Evolutionary conservation across 2,329 filamentous ascomycete genomes (phyloP).

Genomic region (Penicillium sp.): DNA sequence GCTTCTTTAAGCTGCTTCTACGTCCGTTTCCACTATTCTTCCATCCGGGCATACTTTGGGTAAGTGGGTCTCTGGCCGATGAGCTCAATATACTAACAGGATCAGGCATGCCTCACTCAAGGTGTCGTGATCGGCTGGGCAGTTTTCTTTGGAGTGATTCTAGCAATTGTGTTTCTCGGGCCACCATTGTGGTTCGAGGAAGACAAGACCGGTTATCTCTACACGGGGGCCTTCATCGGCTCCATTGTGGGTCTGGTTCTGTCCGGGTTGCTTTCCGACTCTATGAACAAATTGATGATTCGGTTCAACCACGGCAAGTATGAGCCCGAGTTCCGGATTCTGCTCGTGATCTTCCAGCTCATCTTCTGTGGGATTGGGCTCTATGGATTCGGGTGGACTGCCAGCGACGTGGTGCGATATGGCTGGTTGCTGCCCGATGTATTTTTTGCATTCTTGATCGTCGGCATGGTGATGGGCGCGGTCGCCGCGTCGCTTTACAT

Average conservation of each 20-base stretch:
- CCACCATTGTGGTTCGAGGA: constrained; percentile 81
- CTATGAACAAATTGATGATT: constrained; percentile 69
- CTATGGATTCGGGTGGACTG: constrained; percentile 80
- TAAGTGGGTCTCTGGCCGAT: constrained; percentile 34
- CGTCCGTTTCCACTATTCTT: constrained; percentile 80
- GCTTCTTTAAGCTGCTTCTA: constrained; percentile 65
- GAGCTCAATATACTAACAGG: constrained; percentile 7
- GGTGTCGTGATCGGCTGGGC: constrained; percentile 94
- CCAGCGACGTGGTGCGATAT: constrained; percentile 62
- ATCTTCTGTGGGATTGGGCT: constrained; percentile 76
- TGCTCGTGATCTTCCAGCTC: constrained; percentile 80
- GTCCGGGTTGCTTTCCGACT: constrained; percentile 74
- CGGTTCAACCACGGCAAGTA: constrained; percentile 77
- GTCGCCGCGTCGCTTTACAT: constrained; percentile 85
- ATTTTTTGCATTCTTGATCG: constrained; percentile 82
- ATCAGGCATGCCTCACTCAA: constrained; percentile 69
- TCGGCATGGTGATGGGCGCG: constrained; percentile 89
- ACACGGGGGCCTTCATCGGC: constrained; percentile 82
- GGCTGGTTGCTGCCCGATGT: constrained; percentile 74
- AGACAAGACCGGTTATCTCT: constrained; percentile 81
- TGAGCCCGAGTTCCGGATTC: constrained; percentile 86
- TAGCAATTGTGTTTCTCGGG: constrained; percentile 79
- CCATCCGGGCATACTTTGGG: constrained; percentile 84
- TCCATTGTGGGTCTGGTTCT: constrained; percentile 75
- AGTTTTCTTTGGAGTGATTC: constrained; percentile 82